Evolutionary conservation across 176 grass and related monocot genomes (phyloP).

Genomic region (Melocanna baccifera): DNA sequence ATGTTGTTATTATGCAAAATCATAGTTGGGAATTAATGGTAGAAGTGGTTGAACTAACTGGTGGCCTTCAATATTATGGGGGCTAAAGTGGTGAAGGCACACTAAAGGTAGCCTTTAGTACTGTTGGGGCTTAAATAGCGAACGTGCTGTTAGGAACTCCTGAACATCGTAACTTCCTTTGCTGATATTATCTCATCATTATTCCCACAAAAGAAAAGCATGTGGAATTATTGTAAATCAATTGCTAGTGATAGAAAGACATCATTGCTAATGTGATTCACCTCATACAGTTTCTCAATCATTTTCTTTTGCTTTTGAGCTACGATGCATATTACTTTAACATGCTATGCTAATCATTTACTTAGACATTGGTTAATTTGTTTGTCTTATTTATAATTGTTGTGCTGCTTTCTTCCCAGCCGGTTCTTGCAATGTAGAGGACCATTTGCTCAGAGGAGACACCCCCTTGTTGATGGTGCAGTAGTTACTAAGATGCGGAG

Average conservation of each 20-base stretch:
- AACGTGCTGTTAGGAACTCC: background rate
- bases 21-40: background rate
- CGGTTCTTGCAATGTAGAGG: slow-evolving; percentile 93
- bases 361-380: background rate
- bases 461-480: slow-evolving; percentile 80
- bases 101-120: background rate
- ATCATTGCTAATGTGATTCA: background rate
- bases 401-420: slow-evolving; percentile 39
- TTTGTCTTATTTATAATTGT: background rate
- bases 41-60: background rate
- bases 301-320: background rate
- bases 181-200: background rate
- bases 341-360: slow-evolving; percentile 1
- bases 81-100: background rate
- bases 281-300: background rate
- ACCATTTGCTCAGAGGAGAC: slow-evolving; percentile 73
- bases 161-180: background rate
- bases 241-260: background rate
- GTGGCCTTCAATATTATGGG: background rate
- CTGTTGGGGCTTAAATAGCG: background rate
- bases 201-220: background rate
- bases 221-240: background rate
- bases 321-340: background rate
- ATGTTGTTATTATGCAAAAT: background rate
- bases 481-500: slow-evolving; percentile 68